Conservation (phyloP, 495 filamentous ascomycete species). For the Tirmania nivea region DNA sequence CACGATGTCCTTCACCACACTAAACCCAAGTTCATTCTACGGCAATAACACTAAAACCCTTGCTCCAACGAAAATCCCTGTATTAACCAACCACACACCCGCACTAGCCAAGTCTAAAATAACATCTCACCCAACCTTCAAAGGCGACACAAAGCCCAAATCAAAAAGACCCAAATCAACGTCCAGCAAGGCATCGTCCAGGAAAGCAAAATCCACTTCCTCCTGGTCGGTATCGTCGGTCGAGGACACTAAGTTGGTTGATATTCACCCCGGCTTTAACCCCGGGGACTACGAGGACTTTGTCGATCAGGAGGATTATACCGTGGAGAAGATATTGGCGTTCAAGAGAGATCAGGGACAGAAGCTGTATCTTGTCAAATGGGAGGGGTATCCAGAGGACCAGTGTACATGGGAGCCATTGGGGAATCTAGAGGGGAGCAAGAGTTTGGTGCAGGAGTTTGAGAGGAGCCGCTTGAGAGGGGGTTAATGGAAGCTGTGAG, state of each 20-base stretch:
- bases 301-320: not conserved
- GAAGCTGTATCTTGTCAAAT: slow-evolving; percentile 2
- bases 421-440: not conserved
- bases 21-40: too few species aligned
- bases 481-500: not conserved
- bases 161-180: not conserved
- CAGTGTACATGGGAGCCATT: not conserved
- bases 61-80: not conserved
- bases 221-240: too few species aligned
- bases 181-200: not conserved
- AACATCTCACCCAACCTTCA: too few species aligned
- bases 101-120: not conserved
- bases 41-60: not conserved
- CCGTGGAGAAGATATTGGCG: not conserved
- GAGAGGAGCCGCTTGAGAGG: not conserved
- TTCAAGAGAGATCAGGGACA: not conserved
- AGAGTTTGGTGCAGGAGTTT: not conserved
- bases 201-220: not conserved
- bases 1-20: too few species aligned
- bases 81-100: not conserved
- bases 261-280: too few species aligned
- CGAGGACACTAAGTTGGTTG: too few species aligned
- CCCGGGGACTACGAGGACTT: not conserved
- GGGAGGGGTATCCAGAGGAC: not conserved
- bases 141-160: not conserved